Conservation (phyloP, 2,329 filamentous ascomycete species). For the Botrytis fabae region DNA sequence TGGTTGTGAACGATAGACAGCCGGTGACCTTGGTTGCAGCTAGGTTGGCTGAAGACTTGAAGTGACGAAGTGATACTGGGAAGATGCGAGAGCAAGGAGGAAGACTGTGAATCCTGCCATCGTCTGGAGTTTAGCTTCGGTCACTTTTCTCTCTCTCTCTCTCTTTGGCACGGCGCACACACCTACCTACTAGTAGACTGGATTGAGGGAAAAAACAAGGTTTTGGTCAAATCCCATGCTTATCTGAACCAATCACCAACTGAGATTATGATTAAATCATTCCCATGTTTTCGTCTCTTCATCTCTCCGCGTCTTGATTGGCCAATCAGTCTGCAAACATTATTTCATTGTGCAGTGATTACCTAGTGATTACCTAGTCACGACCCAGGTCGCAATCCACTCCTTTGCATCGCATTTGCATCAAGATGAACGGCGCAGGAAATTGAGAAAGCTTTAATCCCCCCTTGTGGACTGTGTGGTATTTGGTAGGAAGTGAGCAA, state of each 20-base stretch:
- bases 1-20: not conserved
- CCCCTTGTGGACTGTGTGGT: not conserved
- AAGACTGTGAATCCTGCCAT: not conserved
- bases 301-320: not conserved
- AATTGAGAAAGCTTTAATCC: slow-evolving; percentile 6
- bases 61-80: not conserved
- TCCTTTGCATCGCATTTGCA: slow-evolving; percentile 3
- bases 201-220: not conserved
- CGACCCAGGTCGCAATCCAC: not conserved
- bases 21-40: not conserved
- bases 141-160: not conserved
- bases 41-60: not conserved
- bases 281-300: not conserved
- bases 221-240: not conserved
- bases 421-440: slow-evolving; percentile 10
- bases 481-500: too few species aligned
- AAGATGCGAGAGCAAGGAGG: slow-evolving; percentile 8
- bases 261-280: not conserved
- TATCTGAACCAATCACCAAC: not conserved
- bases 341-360: slow-evolving; percentile 1
- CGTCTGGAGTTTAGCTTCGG: not conserved
- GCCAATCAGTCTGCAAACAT: not conserved
- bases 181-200: not conserved
- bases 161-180: not conserved
- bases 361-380: not conserved